phyloP scores from a whole-genome alignment of 441 rosid species.

The Euphorbia schlechtendalii region DNA sequence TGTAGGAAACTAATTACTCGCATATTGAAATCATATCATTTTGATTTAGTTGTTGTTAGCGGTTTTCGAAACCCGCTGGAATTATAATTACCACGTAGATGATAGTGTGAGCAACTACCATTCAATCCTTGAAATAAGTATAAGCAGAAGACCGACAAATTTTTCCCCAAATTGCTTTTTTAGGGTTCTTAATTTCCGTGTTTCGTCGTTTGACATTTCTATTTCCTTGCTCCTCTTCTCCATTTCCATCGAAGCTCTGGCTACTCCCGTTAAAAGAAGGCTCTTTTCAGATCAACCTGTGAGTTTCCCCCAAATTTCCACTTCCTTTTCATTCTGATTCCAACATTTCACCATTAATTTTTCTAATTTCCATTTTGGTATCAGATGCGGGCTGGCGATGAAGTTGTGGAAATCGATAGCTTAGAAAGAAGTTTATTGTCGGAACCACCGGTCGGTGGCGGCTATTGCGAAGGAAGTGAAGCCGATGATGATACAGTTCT shows the following conservation, averaged over 20 bases:
- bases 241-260: conserved; percentile 10
- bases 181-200: neutral
- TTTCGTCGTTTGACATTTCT: neutral
- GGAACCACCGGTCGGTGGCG: conserved; percentile 9
- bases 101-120: neutral
- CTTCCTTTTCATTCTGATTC: neutral
- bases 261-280: conserved; percentile 15
- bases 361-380: neutral
- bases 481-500: conserved; percentile 37
- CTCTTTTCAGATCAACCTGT: conserved; percentile 18
- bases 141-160: neutral
- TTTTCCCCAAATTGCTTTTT: neutral
- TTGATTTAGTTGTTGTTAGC: no score
- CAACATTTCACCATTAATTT: neutral
- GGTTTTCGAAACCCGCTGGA: no score
- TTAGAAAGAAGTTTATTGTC: conserved; percentile 46
- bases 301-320: neutral
- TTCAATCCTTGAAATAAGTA: neutral
- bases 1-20: no score
- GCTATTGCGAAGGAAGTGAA: conserved; percentile 21
- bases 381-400: conserved; percentile 44
- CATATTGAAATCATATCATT: no score
- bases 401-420: conserved; percentile 51
- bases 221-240: neutral
- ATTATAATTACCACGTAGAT: no score